Evolutionary conservation across 208 protist species (phyloP), one percentile per base, ranked within the genome.

Genomic region (Trypanosoma rangeli): DNA sequence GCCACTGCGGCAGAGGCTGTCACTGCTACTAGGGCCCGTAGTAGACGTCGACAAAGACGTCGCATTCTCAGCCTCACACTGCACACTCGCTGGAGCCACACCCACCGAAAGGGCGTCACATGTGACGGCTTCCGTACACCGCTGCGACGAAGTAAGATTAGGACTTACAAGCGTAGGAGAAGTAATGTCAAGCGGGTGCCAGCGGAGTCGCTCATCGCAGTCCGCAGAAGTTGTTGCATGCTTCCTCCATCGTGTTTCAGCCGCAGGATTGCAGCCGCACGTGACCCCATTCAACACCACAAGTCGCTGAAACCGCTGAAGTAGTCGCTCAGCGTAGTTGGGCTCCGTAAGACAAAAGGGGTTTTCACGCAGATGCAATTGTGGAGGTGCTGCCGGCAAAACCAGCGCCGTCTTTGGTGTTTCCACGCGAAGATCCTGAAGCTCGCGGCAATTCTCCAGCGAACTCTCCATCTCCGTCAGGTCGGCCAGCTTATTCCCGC

Each of bases 341-440:
- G 71, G 68, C 9, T 70, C 48, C 5, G 52, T 29, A 2, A 42
- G 20, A 58, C 80, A 86, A 49, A 80, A 82, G 16, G 77, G 77
- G 46, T 86, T 86, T 70, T 86, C 76, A 18, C 74, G 59, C 35
- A 86, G 35, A 29, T 52, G 39, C 12, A 77, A 18, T 20, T 71
- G 64, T 3, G 64, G 72, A 44, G 57, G 72, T 13, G 33, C 26
- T 5, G 64, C 55, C 8, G 72, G 65, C n/a, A 77, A 31, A 28
- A 70, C 55, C 20, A 71, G 15, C 18, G 59, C 20, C 15, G 39
- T 49, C 44, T 63, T 62, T 64, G 74, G 63, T 8, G 75, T 80
- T 42, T 75, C 73, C 37, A 93, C 69, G 20, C 89, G 86, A 37
- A 94, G 68, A 55, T 86, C 82, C 55, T 70, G 72, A 33, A 91